A percentile compares a stretch with the other conserved stretches of the same genome.
phyloP scores from a whole-genome alignment of 768 basidiomycete species.

The Phylloporus sp. region DNA sequence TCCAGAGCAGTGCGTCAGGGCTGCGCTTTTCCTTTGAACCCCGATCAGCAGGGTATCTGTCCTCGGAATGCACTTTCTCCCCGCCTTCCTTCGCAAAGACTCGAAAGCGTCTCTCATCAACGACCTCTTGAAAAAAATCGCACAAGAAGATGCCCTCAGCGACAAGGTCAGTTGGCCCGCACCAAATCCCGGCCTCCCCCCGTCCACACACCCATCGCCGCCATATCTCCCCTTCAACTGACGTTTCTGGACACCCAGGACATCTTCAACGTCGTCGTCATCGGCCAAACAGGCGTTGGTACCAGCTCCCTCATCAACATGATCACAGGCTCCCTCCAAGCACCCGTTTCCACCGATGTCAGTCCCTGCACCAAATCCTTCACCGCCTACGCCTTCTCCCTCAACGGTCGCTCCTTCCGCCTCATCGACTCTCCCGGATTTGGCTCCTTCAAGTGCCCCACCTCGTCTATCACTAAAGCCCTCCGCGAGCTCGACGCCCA shows the following conservation, averaged over 20 bases:
- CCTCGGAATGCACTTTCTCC: constrained; percentile 25
- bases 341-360: constrained; percentile 27
- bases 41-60: constrained; percentile 3
- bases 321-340: constrained; percentile 21
- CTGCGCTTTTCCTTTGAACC: constrained; percentile 9
- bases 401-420: constrained; percentile 27
- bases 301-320: constrained; percentile 42
- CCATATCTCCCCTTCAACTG: background rate
- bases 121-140: constrained; percentile 23
- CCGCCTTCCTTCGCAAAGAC: constrained; percentile 26
- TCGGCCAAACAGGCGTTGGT: constrained; percentile 31
- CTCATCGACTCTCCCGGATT: constrained; percentile 30
- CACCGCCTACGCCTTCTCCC: constrained; percentile 21
- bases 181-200: background rate
- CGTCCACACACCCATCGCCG: background rate
- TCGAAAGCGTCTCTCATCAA: constrained; percentile 21
- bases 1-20: constrained; percentile 13
- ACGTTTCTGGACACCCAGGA: constrained; percentile 12
- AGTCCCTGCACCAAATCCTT: constrained; percentile 26
- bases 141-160: constrained; percentile 17
- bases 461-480: constrained; percentile 21
- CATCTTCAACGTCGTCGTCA: constrained; percentile 29
- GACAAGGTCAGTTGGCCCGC: constrained; percentile 20
- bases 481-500: constrained; percentile 27
- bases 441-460: constrained; percentile 26